Base-by-base conservation (phyloP, 2,329 filamentous ascomycete genomes). In the Myotisia sp. region DNA sequence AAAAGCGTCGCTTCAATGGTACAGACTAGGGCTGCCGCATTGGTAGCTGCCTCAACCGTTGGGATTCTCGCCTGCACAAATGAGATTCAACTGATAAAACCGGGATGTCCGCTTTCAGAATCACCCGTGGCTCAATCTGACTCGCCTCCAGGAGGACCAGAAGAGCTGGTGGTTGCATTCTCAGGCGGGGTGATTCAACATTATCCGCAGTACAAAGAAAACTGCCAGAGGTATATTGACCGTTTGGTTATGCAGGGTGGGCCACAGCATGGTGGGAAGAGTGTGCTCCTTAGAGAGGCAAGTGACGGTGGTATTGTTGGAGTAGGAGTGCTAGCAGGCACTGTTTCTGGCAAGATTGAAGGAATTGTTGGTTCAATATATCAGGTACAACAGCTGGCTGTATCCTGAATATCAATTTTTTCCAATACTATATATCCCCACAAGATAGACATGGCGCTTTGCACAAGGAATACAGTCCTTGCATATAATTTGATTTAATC, bases 101-200 rank as follows among this genome's bases (percentile, higher is more conserved):
- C 32, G 9, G 8, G 14, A 16, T 18, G 14, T 7, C 22, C 22
- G 6, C 14, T 24, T 1, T n/a, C 17, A 13, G 24, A 17, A 14
- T 8, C 14, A 16, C 8, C 10, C 10, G 26, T 8, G 8, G 26
- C 33, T 9, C 22, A 7, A 13, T 36, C 33, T 2, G 14, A 20
- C 16, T 10, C 20, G 16, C 33, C 18, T 4, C 32, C 32, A 5
- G 27, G 22, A 14, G 32, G 20, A 7, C 50, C 54, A 0, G 63
- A 70, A 38, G 74, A 80, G 44, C 53, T 85, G 17, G 72, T 79
- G 1, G 76, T 86, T 17, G 80, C 79, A 1, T 83, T 82, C 49
- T 82, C 79, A 0, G 80, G 80, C 10, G 77, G 79, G n/a, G 82
- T 79, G 47, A 85, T 86, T 37, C 70, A 74, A 9, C 74, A 80